These are phyloP conservation scores for Ascobolus immersus DNA, from an alignment of 495 filamentous ascomycete genomes.

Conservation along the genomic window DNA sequence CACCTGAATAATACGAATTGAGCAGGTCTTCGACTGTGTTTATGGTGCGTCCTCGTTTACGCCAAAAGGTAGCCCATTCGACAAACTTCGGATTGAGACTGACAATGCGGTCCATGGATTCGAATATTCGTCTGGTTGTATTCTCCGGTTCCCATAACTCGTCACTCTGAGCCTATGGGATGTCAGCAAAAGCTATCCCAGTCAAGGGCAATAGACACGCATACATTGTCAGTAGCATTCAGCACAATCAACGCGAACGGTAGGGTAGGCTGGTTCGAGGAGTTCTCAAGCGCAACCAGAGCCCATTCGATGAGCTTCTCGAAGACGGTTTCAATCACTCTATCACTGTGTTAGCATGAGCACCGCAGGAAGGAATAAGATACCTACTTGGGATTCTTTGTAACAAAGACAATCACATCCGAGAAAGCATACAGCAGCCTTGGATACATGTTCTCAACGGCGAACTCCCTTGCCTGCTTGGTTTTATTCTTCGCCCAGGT, in stretches of 20 bases:
- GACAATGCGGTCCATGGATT: not conserved
- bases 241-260: slow-evolving; percentile 17
- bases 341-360: not conserved
- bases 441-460: slow-evolving; percentile 16
- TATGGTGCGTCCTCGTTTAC: not conserved
- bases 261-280: slow-evolving; percentile 18
- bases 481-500: not conserved
- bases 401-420: slow-evolving; percentile 17
- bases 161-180: not conserved
- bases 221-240: slow-evolving; percentile 13
- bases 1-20: not conserved
- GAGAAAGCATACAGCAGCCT: slow-evolving; percentile 18
- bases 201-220: too few relatives aligned
- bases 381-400: slow-evolving; percentile 14
- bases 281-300: slow-evolving; percentile 14
- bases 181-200: not conserved
- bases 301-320: slow-evolving; percentile 14
- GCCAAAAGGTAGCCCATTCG: not conserved
- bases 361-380: not conserved
- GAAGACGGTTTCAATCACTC: slow-evolving; percentile 13
- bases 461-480: slow-evolving; percentile 9
- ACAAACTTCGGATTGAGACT: not conserved
- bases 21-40: not conserved
- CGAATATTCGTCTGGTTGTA: not conserved
- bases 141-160: not conserved